These are phyloP conservation scores for Trypanosoma conorhini DNA, from an alignment of 208 protist genomes.

Conservation along the genomic window DNA sequence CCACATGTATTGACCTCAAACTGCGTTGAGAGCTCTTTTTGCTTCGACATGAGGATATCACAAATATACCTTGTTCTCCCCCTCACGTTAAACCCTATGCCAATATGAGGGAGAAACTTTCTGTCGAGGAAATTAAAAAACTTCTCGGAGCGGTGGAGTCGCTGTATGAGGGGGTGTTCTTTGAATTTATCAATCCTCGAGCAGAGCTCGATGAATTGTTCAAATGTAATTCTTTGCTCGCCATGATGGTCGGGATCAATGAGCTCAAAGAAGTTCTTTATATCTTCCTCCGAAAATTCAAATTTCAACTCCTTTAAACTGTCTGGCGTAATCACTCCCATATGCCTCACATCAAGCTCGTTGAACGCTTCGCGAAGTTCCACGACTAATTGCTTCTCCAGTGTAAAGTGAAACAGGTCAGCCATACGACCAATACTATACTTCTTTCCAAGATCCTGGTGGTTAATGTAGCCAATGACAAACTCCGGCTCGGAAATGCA, in stretches of 20 bases:
- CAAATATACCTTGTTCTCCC: conserved; percentile 73
- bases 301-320: conserved; percentile 72
- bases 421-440: conserved; percentile 77
- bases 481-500: conserved; percentile 90
- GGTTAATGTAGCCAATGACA: conserved; percentile 74
- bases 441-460: conserved; percentile 79
- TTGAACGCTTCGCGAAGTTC: conserved; percentile 84
- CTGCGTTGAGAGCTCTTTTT: conserved; percentile 49
- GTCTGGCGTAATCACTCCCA: conserved; percentile 73
- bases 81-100: conserved; percentile 84
- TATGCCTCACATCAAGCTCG: conserved; percentile 75
- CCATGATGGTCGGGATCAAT: conserved; percentile 59
- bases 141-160: conserved; percentile 67
- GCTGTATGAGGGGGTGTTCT: conserved; percentile 75
- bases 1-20: conserved; percentile 63
- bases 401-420: conserved; percentile 82
- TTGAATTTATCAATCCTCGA: conserved; percentile 79
- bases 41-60: conserved; percentile 58
- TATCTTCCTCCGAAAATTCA: conserved; percentile 63
- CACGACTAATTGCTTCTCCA: conserved; percentile 81
- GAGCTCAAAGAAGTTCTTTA: conserved; percentile 57
- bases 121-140: conserved; percentile 82
- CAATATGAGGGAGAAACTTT: conserved; percentile 54
- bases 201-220: conserved; percentile 80
- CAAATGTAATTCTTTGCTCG: conserved; percentile 59